Base-by-base conservation (phyloP, 768 basidiomycete species). In the Melanogaster broomeanus region DNA sequence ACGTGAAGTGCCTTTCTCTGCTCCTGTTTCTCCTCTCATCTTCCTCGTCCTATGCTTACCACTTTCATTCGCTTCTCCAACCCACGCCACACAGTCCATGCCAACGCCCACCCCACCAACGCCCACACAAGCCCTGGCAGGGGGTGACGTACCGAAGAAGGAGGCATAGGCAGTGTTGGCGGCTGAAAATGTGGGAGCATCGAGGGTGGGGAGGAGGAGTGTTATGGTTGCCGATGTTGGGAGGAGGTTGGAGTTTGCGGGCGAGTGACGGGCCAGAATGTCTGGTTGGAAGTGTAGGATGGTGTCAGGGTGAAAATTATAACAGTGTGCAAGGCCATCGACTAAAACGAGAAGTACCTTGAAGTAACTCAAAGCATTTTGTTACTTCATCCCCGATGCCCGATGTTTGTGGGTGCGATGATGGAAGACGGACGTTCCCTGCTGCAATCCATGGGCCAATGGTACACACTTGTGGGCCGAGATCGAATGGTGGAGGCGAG, bases 61-160 rank as follows among this genome's bases (percentile, higher is more conserved):
- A 22, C 16, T 22, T 21, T 43, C 52, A 47, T 25, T 42, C 12
- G 5, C 71, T 42, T 50, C 60, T 6, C 46, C 53, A 15, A 50
- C 64, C 64, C 78, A 89, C n/a, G 92, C 92, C n/a, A 90, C 70
- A 56, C 87, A 90, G 53, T 98, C 95, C 21, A 99, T 66, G 48
- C 77, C 74, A 25, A 95, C 73, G 3, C 82, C 79, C 31, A 75
- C 66, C 3, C 77, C 77, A 51, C 84, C 80, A 1, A 91, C 84
- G 10, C 87, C 87, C 4, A 98, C 89, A 66, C 95, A 98, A n/a
- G 94, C 95, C 7, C 97, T 85, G 1, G 93, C 84, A 7, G 97
- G 97, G 0, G 97, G 97, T 40, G 92, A 94, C 16, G 80, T 79
- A 2, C 94, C 94, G 67, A 98, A 98, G 68, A 83, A 93, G 16